Conservation (phyloP, 306 rosid genomes). For the Delonix regia region DNA sequence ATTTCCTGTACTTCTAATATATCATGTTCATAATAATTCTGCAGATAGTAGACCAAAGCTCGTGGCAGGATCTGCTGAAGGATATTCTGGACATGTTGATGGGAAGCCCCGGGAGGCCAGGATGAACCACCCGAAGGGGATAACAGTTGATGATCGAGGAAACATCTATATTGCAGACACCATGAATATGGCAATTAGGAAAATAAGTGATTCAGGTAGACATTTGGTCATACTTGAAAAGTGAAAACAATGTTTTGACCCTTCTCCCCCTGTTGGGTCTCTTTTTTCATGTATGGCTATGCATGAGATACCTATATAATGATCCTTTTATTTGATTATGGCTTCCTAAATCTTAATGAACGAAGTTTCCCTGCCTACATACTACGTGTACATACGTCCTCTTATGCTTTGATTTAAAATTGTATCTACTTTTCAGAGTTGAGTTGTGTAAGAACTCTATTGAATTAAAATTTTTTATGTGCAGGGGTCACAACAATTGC, state of each 20-base stretch:
- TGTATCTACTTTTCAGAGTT: background rate
- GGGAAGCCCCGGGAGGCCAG: constrained; percentile 83
- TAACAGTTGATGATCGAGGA: constrained; percentile 90
- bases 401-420: background rate
- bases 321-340: background rate
- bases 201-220: constrained; percentile 84
- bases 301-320: background rate
- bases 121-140: constrained; percentile 89
- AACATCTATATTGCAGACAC: constrained; percentile 91
- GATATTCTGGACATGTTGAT: constrained; percentile 85
- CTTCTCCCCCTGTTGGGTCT: background rate
- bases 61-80: constrained; percentile 87
- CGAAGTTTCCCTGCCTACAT: background rate
- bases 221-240: constrained; percentile 11
- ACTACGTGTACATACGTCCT: background rate
- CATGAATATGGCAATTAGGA: constrained; percentile 86
- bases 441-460: constrained; percentile 24
- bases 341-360: background rate
- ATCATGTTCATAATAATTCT: constrained; percentile 40
- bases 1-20: constrained; percentile 20
- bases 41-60: constrained; percentile 89
- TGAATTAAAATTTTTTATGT: constrained; percentile 38
- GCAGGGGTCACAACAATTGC: constrained; percentile 93
- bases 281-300: constrained; percentile 6
- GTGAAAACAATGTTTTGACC: background rate